Base-by-base conservation (phyloP, 345 rosid species). In the Salix purpurea region DNA sequence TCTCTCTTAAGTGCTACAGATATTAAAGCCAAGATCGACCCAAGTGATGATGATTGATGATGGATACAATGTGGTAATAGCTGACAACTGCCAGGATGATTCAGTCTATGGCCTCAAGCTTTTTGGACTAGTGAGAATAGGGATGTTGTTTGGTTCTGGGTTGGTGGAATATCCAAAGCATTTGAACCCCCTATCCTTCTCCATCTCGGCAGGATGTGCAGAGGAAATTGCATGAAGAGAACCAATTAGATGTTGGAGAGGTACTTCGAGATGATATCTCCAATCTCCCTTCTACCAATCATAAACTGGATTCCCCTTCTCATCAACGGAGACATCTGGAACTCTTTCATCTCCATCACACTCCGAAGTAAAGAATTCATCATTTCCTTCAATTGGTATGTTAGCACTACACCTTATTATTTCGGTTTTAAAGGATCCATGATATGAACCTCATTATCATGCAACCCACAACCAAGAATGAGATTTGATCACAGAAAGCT, bases 131-230 rank as follows among this genome's bases (percentile, higher is more conserved):
- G 87, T 82, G 88, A 83, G 80, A 96, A 96, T 77, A 86, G 98
- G 84, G 91, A 93, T 86, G 98, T 94, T 81, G 95, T 96, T 80
- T 93, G 98, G 95, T 96, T 97, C 42, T 93, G 84, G 83, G 99
- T 88, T 90, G 97, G 97, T 81, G 97, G 92, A 74, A 70, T 96
- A 81, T 90, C 94, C 56, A 96, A 92, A 89, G 99, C 97, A 72
- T 89, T 93, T 87, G 94, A 85, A 89, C 87, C 97, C 74, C 87
- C 89, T 26, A 92, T 78, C 97, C 98, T 83, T 92, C 97, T 80
- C 95, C 98, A 75, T 93, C 99, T 82, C 88, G 95, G 80, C 97
- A 91, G 82, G 89, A 90, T 84, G 84, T 90, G 5, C 98, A 91
- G 81, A 88, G 96, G 85, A 92, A 89, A 84, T 83, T 92, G 78